phyloP scores from a whole-genome alignment of 2,329 filamentous ascomycete species.

The Sclerotinia nivalis region DNA sequence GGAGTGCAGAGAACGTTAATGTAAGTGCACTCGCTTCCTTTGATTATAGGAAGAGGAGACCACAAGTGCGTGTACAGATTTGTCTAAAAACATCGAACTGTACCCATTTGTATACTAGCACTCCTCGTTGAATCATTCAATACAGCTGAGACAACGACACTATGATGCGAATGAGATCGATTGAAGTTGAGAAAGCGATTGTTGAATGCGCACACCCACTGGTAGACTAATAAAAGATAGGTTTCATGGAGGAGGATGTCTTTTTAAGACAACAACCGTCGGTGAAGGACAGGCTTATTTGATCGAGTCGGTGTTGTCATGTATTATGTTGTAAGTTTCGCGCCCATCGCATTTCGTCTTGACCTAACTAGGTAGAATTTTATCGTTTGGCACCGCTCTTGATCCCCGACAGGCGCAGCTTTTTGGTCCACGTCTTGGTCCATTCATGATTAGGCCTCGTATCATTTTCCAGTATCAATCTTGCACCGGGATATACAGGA shows the following conservation, averaged over 20 bases:
- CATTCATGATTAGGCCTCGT: slow-evolving; percentile 47
- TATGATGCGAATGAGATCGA: neutral
- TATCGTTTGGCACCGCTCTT: slow-evolving; percentile 55
- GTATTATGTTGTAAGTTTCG: slow-evolving; percentile 45
- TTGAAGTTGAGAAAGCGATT: neutral
- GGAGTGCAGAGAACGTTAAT: slow-evolving; percentile 38
- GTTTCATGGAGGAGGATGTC: slow-evolving; percentile 41
- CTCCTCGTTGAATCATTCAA: too few species aligned
- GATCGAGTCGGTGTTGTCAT: slow-evolving; percentile 51
- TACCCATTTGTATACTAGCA: too few species aligned
- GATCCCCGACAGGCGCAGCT: slow-evolving; percentile 53
- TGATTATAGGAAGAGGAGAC: neutral
- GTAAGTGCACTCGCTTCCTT: slow-evolving; percentile 31
- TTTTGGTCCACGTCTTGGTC: slow-evolving; percentile 52
- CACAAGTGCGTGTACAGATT: too few species aligned
- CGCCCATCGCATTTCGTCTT: neutral
- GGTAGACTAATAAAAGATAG: slow-evolving; percentile 24
- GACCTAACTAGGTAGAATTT: slow-evolving; percentile 39
- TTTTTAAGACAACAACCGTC: slow-evolving; percentile 36
- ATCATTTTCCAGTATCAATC: slow-evolving; percentile 44
- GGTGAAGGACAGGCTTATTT: slow-evolving; percentile 47
- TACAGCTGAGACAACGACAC: too few species aligned
- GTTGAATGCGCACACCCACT: neutral
- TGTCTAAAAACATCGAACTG: too few species aligned
- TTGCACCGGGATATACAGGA: slow-evolving; percentile 44